Conservation (phyloP, 73 alveolate genomes). For the Paramecium tetraurelia region DNA sequence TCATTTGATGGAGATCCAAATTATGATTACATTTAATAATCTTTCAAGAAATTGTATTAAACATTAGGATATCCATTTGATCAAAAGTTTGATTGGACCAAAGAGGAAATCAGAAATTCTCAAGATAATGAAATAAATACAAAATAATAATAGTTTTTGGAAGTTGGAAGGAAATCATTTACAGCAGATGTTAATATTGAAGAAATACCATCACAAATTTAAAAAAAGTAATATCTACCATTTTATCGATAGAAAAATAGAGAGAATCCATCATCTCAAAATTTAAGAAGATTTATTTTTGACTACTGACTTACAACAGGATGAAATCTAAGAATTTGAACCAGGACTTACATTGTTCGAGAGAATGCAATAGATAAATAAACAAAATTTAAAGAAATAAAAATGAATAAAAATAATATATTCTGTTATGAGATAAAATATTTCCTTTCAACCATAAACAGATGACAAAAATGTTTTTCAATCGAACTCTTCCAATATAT, state of each 20-base stretch:
- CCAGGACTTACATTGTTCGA: conserved; percentile 6
- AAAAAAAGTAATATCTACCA: background rate
- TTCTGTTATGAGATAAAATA: background rate
- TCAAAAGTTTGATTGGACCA: conserved; percentile 18
- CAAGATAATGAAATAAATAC: background rate
- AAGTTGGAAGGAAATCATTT: conserved; percentile 31
- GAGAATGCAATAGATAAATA: background rate
- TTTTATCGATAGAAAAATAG: background rate
- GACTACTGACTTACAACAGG: background rate
- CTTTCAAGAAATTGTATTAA: background rate
- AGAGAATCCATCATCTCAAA: background rate
- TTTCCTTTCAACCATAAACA: background rate
- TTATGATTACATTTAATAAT: background rate
- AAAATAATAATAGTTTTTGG: background rate
- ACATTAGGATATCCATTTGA: conserved; percentile 30
- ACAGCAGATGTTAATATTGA: conserved; percentile 32
- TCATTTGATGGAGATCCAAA: conserved; percentile 48
- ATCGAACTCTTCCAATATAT: background rate
- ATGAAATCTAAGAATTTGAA: conserved; percentile 33
- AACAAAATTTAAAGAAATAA: background rate
- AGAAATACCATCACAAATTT: background rate
- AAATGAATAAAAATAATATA: background rate
- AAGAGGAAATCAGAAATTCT: background rate
- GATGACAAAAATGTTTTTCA: background rate
- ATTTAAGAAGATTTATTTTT: background rate